Percentiles rank a stretch among this genome's conserved stretches.
phyloP scores from a whole-genome alignment of 352 stramenopile species.

The Phytophthora pseudosyringae region DNA sequence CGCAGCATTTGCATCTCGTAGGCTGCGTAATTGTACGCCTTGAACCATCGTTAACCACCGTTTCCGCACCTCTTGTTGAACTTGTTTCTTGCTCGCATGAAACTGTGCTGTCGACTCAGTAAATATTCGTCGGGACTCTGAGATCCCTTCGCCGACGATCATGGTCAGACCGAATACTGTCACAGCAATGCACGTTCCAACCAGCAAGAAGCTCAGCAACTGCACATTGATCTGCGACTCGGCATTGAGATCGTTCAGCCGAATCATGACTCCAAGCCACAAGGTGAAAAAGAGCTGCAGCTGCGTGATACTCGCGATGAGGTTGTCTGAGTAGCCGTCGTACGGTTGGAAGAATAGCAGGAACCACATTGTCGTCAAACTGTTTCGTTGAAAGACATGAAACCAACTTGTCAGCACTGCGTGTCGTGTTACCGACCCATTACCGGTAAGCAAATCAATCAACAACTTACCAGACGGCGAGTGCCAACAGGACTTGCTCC shows the following conservation, averaged over 20 bases:
- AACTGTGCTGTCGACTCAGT: constrained; percentile 44
- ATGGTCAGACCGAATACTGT: constrained; percentile 69
- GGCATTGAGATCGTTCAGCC: constrained; percentile 66
- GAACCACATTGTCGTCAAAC: constrained; percentile 79
- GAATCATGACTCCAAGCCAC: constrained; percentile 82
- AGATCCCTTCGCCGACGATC: constrained; percentile 63
- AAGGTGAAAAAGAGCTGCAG: constrained; percentile 82
- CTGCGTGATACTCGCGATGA: constrained; percentile 78
- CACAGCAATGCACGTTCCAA: constrained; percentile 65
- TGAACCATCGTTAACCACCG: constrained; percentile 60
- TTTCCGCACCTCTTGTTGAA: constrained; percentile 44
- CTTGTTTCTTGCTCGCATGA: constrained; percentile 33
- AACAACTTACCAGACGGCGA: constrained; percentile 58
- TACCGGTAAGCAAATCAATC: not conserved
- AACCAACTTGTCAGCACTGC: not conserved
- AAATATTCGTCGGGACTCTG: constrained; percentile 51
- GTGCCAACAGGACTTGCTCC: constrained; percentile 68
- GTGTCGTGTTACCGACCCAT: too few relatives aligned
- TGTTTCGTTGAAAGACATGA: constrained; percentile 6
- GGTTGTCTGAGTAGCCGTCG: constrained; percentile 69
- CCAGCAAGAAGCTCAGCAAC: constrained; percentile 65
- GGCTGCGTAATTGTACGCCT: constrained; percentile 62
- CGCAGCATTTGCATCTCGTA: constrained; percentile 57
- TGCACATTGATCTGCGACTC: constrained; percentile 72
- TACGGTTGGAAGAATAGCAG: constrained; percentile 83